Conservation (phyloP, 306 rosid genomes). For the Rosa persica region DNA sequence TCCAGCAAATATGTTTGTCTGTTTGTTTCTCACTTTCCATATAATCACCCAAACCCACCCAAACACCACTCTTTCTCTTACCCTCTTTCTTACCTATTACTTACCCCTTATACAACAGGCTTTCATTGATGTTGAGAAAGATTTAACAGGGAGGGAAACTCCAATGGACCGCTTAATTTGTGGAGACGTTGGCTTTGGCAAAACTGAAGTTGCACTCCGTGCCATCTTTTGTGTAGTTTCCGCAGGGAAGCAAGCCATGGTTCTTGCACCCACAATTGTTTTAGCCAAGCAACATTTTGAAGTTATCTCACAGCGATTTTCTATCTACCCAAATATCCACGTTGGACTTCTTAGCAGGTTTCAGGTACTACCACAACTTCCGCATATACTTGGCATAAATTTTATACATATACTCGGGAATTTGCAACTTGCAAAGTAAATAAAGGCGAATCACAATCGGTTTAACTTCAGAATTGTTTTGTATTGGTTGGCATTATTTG, state of each 20-base stretch:
- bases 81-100: background rate
- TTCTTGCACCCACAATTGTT: conserved; percentile 93
- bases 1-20: background rate
- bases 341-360: conserved; percentile 91
- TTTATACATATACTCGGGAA: background rate
- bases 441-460: background rate
- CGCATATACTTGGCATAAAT: background rate
- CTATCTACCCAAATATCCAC: conserved; percentile 55
- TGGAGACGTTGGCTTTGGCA: conserved; percentile 98
- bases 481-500: background rate
- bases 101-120: conserved; percentile 45
- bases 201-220: conserved; percentile 98
- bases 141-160: conserved; percentile 78
- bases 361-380: conserved; percentile 57
- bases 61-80: background rate
- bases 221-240: conserved; percentile 79
- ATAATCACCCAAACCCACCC: background rate
- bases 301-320: conserved; percentile 79
- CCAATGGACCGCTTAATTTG: conserved; percentile 97
- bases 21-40: background rate
- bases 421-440: background rate
- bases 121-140: conserved; percentile 83
- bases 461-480: background rate
- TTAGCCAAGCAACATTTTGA: conserved; percentile 93
- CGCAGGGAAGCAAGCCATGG: conserved; percentile 92